Percentiles rank a stretch among this genome's conserved stretches.
These are phyloP conservation scores for Staphylotrichum tortipilum DNA, from an alignment of 495 filamentous ascomycete genomes.

Conservation along the genomic window DNA sequence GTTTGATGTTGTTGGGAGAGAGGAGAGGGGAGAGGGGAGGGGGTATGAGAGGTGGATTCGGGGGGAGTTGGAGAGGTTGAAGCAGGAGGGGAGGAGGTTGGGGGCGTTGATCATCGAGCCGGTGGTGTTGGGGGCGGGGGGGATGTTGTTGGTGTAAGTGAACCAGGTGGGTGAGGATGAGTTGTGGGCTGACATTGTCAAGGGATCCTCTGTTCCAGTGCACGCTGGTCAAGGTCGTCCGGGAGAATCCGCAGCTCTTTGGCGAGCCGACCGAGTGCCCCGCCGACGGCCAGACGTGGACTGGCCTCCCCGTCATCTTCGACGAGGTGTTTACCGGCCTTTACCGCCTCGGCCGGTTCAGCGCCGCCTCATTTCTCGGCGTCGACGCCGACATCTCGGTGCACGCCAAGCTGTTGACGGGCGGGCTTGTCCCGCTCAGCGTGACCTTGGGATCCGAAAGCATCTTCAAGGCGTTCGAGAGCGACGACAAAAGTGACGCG, in stretches of 20 bases:
- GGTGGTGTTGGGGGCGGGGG: conserved; percentile 64
- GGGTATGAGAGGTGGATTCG: conserved; percentile 53
- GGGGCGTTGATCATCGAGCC: conserved; percentile 70
- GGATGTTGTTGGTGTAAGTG: conserved; percentile 65
- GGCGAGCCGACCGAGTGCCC: background rate
- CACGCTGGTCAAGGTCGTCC: conserved; percentile 53
- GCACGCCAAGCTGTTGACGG: conserved; percentile 71
- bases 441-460: conserved; percentile 59
- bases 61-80: conserved; percentile 39
- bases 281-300: conserved; percentile 37
- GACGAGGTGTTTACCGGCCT: conserved; percentile 80
- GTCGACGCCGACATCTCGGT: conserved; percentile 60
- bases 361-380: conserved; percentile 56
- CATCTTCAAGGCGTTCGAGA: conserved; percentile 62
- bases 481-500: conserved; percentile 59
- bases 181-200: too few relatives aligned
- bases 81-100: conserved; percentile 52
- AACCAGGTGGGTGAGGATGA: background rate
- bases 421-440: conserved; percentile 66
- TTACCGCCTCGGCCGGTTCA: conserved; percentile 63
- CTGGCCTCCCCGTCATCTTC: conserved; percentile 63
- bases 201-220: conserved; percentile 57
- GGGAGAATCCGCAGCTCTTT: conserved; percentile 46
- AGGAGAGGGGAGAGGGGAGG: conserved; percentile 29
- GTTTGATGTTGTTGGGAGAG: conserved; percentile 52